Base-by-base conservation (phyloP, 495 filamentous ascomycete species). In the Saxophila tyrrhenica region DNA sequence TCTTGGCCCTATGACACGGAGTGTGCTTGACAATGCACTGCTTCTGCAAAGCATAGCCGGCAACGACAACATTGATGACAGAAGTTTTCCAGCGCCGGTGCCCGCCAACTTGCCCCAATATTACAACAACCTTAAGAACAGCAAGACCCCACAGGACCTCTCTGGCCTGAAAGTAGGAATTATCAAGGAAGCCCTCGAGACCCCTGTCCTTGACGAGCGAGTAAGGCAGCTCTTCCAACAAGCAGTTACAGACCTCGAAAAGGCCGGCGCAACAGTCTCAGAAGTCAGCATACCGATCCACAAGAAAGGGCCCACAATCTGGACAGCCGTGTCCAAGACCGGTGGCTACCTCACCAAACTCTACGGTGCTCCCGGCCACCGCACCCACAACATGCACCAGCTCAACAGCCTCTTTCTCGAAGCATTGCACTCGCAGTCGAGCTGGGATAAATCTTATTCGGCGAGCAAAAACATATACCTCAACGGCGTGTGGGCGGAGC, bases 11-110 rank as follows among this genome's bases (percentile, higher is more conserved):
- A 73, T 81, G 65, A 63, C 76, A 5, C 67, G 63, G 41, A 77
- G 61, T 11, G 73, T 75, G 0, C 62, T 73, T 17, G 79, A 82
- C 17, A 67, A 65, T 45, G 78, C 79, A 8, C 48, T 63, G 23
- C 69, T 77, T 22, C 67, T 81, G 11, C 69, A 77, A 48, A 71
- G 66, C 0, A 74, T 82, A 50, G 71, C 73, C 22, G 79, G 78
- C 11, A 73, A 72, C 24, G 79, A 82, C 55, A 75, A 75, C 1
- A 76, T 80, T 35, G 79, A 82, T 69, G 72, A 50, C 49, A 60
- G 25, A n/a, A 59, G 22, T 25, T 41, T 21, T 17, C 56, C 56
- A 19, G 56, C 52, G 25, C 56, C 56, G 9, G 29, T 50, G 51
- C 59, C 56, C 1, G 8, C 15, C 24, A 24, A 39, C 17, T 41